Base-by-base conservation (phyloP, 495 filamentous ascomycete species). In the Penicillium antarcticum region DNA sequence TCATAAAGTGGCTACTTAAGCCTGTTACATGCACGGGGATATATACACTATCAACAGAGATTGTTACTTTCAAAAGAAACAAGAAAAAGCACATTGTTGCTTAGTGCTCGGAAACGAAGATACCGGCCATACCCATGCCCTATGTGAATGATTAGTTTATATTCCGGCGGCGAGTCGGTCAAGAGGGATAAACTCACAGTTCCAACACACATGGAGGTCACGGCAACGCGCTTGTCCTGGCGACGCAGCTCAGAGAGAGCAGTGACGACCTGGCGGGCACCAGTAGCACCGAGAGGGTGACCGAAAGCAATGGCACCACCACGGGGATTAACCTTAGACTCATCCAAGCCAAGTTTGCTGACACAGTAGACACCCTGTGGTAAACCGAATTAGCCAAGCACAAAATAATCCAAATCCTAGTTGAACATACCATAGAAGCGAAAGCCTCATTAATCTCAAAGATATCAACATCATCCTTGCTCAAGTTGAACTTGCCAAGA, bases 381-480 rank as follows among this genome's bases (percentile, higher is more conserved):
- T 4, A 42, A 26, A 4, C 8, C 17, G 31, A 4, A 21, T 62
- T 59, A 64, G 51, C 23, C n/a, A 26, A 18, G 26, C 4, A 46
- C 39, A 1, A 11, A 5, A 42, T 29, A 16, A 12, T 7, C n/a
- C 21, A 7, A 34, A 1, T 23, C 3, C 6, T 8, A 29, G 21
- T 12, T 5, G 8, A 45, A 43, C 56, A 21, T 52, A 89, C 92
- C 92, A 97, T 97, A 31, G 86, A 90, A 13, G 92, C 91, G 61
- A 97, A 97, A 1, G 92, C 92, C 79, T 97, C 92, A 69, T 97
- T 97, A 61, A 97, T 73, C 76, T 97, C 92, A 57, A 96, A 81
- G 34, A 97, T 76, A 61, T 97, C 92, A 58, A 91, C 76, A 42
- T 97, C 92, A 48, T 87, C 78, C 34, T 90, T 73, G n/a, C 72